Evolutionary conservation across 495 filamentous ascomycete species (phyloP).

Genomic region (Tuber melanosporum): DNA sequence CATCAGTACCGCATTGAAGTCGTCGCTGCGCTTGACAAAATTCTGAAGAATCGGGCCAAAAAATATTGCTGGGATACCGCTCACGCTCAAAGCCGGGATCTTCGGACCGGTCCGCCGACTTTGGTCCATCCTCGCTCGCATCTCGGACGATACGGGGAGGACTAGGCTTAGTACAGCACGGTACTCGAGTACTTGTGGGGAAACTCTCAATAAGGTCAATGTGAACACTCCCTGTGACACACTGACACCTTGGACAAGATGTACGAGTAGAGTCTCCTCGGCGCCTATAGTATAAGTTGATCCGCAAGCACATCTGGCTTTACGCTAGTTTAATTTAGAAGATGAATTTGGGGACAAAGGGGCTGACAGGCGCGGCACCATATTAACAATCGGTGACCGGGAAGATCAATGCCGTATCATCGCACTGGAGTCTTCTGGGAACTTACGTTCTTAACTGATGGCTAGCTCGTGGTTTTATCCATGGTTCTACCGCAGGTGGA

Average conservation of each 20-base stretch:
- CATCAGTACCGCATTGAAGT: no score
- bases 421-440: not conserved
- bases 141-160: not conserved
- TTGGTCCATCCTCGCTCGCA: not conserved
- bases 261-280: not conserved
- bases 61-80: no score
- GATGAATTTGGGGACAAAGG: not conserved
- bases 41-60: no score
- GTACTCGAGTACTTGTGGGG: no score
- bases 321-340: not conserved
- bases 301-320: not conserved
- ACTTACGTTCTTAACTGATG: not conserved
- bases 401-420: no score
- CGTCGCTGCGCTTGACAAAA: no score
- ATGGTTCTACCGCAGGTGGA: no score
- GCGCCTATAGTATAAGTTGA: not conserved
- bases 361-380: not conserved
- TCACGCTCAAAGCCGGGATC: not conserved
- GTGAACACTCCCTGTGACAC: not conserved
- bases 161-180: no score
- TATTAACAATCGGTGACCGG: not conserved
- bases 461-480: not conserved
- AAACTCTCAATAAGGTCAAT: not conserved
- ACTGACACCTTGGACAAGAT: not conserved
- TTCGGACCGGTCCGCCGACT: no score